phyloP scores from a whole-genome alignment of 2,329 filamentous ascomycete species.

The Colletotrichum sublineola region DNA sequence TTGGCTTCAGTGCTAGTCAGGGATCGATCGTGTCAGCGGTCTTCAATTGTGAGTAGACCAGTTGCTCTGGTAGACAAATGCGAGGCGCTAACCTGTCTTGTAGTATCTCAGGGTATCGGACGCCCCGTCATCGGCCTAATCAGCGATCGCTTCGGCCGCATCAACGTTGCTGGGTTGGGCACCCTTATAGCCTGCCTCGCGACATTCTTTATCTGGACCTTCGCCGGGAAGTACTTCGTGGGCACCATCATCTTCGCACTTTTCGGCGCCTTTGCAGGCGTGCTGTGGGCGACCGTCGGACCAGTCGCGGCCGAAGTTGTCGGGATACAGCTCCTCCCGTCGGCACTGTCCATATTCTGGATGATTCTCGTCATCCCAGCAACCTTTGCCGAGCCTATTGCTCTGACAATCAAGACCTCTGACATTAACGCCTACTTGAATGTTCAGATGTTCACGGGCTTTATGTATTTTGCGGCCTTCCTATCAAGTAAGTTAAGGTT shows the following conservation, averaged over 20 bases:
- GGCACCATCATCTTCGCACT: slow-evolving; percentile 80
- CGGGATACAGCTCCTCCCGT: slow-evolving; percentile 76
- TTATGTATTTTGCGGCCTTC: slow-evolving; percentile 71
- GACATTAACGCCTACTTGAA: slow-evolving; percentile 62
- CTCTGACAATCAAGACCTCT: slow-evolving; percentile 64
- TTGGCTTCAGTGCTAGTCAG: slow-evolving; percentile 76
- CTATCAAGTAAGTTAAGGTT: slow-evolving; percentile 53
- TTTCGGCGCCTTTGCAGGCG: slow-evolving; percentile 77
- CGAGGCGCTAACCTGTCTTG: slow-evolving; percentile 12
- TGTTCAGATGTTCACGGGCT: slow-evolving; percentile 70
- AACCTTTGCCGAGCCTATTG: slow-evolving; percentile 77
- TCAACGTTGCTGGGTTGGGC: slow-evolving; percentile 78
- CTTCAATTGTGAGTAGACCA: slow-evolving; percentile 69
- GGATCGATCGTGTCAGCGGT: slow-evolving; percentile 80
- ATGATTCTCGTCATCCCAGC: slow-evolving; percentile 77
- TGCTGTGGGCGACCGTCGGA: slow-evolving; percentile 77
- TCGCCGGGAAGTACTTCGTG: slow-evolving; percentile 72
- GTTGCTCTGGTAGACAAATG: slow-evolving; percentile 44
- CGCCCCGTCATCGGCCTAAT: slow-evolving; percentile 80
- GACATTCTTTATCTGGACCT: slow-evolving; percentile 79
- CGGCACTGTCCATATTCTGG: slow-evolving; percentile 78
- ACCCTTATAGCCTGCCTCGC: slow-evolving; percentile 75
- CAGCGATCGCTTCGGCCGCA: slow-evolving; percentile 76
- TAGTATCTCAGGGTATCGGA: slow-evolving; percentile 74
- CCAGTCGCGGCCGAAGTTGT: slow-evolving; percentile 82